Evolutionary conservation across 305 asterid genomes (phyloP).

Genomic region (Solanum chacoense): DNA sequence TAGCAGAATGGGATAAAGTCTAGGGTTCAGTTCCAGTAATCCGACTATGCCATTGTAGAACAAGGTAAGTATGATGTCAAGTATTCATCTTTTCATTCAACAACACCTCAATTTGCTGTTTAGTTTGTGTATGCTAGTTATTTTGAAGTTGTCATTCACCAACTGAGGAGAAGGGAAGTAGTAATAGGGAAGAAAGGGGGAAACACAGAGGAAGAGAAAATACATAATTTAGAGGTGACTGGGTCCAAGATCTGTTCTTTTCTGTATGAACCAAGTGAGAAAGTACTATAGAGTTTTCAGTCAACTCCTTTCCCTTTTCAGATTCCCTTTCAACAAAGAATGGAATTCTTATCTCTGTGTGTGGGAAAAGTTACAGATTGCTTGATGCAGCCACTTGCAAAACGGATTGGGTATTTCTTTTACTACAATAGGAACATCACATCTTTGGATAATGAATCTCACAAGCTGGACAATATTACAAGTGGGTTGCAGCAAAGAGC

Average conservation of each 20-base stretch:
- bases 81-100: background rate
- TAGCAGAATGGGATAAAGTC: background rate
- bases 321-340: background rate
- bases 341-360: background rate
- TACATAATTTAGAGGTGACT: background rate
- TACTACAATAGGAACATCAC: background rate
- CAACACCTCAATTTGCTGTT: background rate
- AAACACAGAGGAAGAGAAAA: background rate
- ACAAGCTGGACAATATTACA: background rate
- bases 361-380: background rate
- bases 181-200: background rate
- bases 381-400: background rate
- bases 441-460: background rate
- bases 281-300: background rate
- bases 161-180: background rate
- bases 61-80: background rate
- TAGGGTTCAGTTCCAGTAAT: background rate
- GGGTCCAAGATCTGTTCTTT: background rate
- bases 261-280: background rate
- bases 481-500: background rate
- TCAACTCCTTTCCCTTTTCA: background rate
- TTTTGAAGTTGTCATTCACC: background rate
- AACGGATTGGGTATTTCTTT: background rate
- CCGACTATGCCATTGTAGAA: background rate
- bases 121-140: background rate